A percentile compares a stretch with the other conserved stretches of the same genome.
Evolutionary conservation across 257 asterid genomes (phyloP).

Genomic region (Henckelia pumila): DNA sequence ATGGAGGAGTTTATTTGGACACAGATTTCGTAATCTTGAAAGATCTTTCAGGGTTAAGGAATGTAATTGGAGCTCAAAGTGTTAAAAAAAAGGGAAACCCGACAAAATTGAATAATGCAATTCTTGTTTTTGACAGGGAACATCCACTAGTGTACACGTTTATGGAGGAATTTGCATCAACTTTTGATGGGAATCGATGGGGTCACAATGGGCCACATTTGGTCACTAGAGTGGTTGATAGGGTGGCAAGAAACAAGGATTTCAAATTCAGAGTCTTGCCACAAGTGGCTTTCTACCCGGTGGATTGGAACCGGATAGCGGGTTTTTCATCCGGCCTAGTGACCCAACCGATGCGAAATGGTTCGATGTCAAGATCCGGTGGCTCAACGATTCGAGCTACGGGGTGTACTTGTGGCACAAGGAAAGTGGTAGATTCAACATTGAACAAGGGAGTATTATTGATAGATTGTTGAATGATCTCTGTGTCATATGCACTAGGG

Average conservation of each 20-base stretch:
- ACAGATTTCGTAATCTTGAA: conserved; percentile 57
- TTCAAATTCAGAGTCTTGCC: conserved; percentile 51
- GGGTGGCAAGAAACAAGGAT: conserved; percentile 19
- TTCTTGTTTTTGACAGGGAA: conserved; percentile 48
- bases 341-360: conserved; percentile 30
- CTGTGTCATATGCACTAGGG: conserved; percentile 49
- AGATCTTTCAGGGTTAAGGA: conserved; percentile 49
- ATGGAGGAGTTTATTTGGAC: conserved; percentile 70
- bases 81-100: conserved; percentile 44
- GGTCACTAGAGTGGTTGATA: conserved; percentile 61
- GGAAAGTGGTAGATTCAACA: conserved; percentile 35
- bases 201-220: conserved; percentile 81
- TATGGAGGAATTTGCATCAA: conserved; percentile 60
- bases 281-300: conserved; percentile 63
- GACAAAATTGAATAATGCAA: conserved; percentile 72
- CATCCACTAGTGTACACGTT: conserved; percentile 57
- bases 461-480: conserved; percentile 47
- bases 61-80: conserved; percentile 66
- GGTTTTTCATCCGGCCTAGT: conserved; percentile 36
- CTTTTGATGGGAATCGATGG: conserved; percentile 70
- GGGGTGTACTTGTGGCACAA: conserved; percentile 82
- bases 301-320: conserved; percentile 48
- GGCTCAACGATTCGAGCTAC: conserved; percentile 34
- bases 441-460: conserved; percentile 71
- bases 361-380: conserved; percentile 45